Conservation (phyloP, 352 stramenopile genomes). For the Globisporangium lucens region DNA sequence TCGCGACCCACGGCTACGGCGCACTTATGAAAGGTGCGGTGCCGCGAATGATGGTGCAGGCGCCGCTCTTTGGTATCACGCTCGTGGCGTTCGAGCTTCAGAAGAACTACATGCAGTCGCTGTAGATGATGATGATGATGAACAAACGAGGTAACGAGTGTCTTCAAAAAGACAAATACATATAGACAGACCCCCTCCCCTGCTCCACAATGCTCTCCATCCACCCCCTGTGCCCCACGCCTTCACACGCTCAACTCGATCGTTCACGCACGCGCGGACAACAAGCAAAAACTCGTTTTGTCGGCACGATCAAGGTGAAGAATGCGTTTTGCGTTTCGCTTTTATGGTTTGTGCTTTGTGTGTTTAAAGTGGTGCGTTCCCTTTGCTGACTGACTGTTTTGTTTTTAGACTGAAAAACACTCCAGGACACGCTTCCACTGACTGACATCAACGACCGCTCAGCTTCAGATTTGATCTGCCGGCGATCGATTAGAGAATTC, state of each 20-base stretch:
- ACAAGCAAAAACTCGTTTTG: background rate
- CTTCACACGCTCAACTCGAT: background rate
- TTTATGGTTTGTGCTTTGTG: background rate
- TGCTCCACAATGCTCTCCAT: background rate
- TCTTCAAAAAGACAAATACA: slow-evolving; percentile 4
- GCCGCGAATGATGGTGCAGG: slow-evolving; percentile 87
- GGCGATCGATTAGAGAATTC: background rate
- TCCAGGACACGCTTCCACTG: background rate
- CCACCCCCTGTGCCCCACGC: background rate
- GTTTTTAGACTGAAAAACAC: background rate
- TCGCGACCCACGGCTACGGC: slow-evolving; percentile 65
- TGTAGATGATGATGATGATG: slow-evolving; percentile 18
- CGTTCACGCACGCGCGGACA: background rate
- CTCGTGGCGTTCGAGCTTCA: slow-evolving; percentile 85
- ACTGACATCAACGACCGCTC: background rate
- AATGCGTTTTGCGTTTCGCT: background rate
- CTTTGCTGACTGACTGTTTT: background rate
- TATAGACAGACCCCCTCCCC: background rate
- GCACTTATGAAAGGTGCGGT: slow-evolving; percentile 85
- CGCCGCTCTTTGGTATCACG: slow-evolving; percentile 83
- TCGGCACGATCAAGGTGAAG: background rate
- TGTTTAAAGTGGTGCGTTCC: background rate
- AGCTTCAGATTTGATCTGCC: background rate
- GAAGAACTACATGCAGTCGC: slow-evolving; percentile 85
- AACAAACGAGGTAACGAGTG: background rate